These are phyloP conservation scores for Neospora caninum DNA, from an alignment of 169 alveolate species.

Conservation along the genomic window DNA sequence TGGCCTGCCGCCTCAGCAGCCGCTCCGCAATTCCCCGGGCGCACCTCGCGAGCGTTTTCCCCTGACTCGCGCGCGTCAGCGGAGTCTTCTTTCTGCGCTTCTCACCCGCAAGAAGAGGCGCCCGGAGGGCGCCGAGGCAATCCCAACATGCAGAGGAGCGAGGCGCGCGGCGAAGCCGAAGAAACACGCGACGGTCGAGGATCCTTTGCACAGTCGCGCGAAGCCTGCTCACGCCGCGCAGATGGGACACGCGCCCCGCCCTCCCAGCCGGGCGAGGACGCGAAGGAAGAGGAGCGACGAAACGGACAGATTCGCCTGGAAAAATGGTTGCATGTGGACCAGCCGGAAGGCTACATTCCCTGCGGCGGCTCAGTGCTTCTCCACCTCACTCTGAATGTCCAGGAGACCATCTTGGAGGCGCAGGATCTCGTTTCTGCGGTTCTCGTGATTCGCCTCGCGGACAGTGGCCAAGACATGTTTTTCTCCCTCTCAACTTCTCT, in stretches of 20 bases:
- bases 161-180: too few species aligned
- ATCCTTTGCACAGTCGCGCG: background rate
- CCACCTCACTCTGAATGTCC: slow-evolving; percentile 49
- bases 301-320: background rate
- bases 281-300: background rate
- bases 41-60: too few species aligned
- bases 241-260: background rate
- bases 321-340: slow-evolving; percentile 57
- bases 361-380: slow-evolving; percentile 51
- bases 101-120: too few species aligned
- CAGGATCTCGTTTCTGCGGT: slow-evolving; percentile 51
- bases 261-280: background rate
- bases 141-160: too few species aligned
- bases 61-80: too few species aligned
- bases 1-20: too few species aligned
- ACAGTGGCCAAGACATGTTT: slow-evolving; percentile 59
- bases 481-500: slow-evolving; percentile 57
- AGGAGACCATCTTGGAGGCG: slow-evolving; percentile 43
- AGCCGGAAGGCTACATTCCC: slow-evolving; percentile 46
- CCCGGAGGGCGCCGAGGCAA: too few species aligned
- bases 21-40: too few species aligned
- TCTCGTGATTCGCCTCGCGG: slow-evolving; percentile 54
- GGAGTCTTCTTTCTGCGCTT: too few species aligned
- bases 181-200: background rate
- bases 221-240: background rate